phyloP scores from a whole-genome alignment of 1,284 basidiomycete species.

The Ceratobasidium sp. region DNA sequence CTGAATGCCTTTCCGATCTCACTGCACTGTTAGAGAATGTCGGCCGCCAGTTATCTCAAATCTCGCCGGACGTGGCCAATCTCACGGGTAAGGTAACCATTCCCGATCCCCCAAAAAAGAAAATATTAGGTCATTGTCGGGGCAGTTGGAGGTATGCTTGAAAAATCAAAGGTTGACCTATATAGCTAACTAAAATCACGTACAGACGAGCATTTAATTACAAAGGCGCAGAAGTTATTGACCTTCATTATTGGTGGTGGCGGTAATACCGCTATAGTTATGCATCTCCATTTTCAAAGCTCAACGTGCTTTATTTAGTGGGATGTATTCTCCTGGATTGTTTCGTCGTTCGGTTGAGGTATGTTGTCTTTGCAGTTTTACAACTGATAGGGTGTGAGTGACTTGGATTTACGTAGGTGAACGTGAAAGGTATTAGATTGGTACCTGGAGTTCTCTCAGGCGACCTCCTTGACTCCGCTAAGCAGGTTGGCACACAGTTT shows the following conservation, averaged over 20 bases:
- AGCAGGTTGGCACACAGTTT: background rate
- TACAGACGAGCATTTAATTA: constrained; percentile 1
- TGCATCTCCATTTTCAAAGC: background rate
- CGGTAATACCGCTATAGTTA: background rate
- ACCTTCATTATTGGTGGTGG: constrained; percentile 11
- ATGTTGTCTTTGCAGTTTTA: background rate
- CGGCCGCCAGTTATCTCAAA: background rate
- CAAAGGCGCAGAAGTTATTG: background rate
- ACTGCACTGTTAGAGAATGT: background rate
- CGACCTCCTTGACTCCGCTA: background rate
- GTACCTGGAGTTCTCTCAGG: background rate
- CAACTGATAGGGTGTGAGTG: background rate
- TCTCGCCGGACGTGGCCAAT: constrained; percentile 13
- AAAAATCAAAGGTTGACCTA: background rate
- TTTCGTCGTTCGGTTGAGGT: constrained; percentile 7
- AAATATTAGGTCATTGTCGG: constrained; percentile 3
- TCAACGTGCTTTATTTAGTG: background rate
- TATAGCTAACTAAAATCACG: background rate
- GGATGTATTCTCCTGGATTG: background rate
- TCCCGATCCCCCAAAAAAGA: constrained; percentile 10
- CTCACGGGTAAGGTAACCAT: background rate
- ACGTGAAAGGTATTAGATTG: constrained; percentile 10
- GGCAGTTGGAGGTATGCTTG: constrained; percentile 22
- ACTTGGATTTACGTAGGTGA: background rate
- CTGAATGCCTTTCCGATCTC: background rate